Conservation (phyloP, 768 basidiomycete genomes). For the Imleria badia region DNA sequence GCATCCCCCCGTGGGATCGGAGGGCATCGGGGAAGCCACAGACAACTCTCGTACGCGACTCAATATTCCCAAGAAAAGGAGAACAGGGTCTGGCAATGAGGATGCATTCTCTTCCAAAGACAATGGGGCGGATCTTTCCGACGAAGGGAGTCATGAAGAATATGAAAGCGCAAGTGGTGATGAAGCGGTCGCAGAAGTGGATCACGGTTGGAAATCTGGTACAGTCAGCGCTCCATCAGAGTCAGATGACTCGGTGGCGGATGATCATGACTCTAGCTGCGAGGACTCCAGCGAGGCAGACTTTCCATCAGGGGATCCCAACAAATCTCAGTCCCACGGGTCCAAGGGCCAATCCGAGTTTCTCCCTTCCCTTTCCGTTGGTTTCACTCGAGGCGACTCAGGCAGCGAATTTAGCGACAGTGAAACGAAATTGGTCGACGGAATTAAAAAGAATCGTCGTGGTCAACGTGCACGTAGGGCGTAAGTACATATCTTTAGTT, state of each 20-base stretch:
- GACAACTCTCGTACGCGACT: constrained; percentile 12
- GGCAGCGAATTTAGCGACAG: constrained; percentile 74
- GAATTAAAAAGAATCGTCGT: constrained; percentile 77
- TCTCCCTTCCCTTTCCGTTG: constrained; percentile 84
- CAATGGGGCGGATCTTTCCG: neutral
- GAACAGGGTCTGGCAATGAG: neutral
- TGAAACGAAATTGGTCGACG: constrained; percentile 54
- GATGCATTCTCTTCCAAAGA: constrained; percentile 3
- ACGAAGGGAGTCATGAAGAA: constrained; percentile 19
- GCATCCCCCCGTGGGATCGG: constrained; percentile 23
- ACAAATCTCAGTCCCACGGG: constrained; percentile 25
- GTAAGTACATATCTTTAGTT: constrained; percentile 53
- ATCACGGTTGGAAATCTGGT: constrained; percentile 44
- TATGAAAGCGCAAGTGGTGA: constrained; percentile 20
- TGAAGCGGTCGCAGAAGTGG: constrained; percentile 6
- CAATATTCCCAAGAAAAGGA: constrained; percentile 13
- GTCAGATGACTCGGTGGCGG: constrained; percentile 35
- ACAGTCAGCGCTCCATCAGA: constrained; percentile 32
- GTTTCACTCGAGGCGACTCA: constrained; percentile 78
- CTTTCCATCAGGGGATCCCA: constrained; percentile 12
- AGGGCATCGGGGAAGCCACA: constrained; percentile 18
- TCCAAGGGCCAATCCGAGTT: constrained; percentile 53
- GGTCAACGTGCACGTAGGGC: constrained; percentile 93
- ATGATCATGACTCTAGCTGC: constrained; percentile 28
- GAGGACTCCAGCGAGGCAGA: constrained; percentile 12